Base-by-base conservation (phyloP, 2,329 filamentous ascomycete species). In the Ophiostoma tasmaniense region DNA sequence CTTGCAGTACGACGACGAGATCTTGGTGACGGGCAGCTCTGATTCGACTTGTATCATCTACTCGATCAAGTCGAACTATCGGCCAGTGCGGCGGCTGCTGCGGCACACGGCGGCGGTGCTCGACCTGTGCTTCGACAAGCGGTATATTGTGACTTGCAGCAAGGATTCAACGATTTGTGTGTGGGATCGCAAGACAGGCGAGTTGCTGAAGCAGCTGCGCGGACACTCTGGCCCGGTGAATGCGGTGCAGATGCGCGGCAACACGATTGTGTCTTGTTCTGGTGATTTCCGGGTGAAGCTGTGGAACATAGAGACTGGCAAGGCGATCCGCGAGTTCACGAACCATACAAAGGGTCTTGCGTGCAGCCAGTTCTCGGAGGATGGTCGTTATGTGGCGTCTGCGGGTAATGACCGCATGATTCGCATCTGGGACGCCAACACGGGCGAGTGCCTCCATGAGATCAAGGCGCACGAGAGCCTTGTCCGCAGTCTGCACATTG, bases 361-460 rank as follows among this genome's bases (percentile, higher is more conserved):
- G 2, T 97, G 95, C 78, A 93, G 95, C 68, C 95, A 99, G 77
- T 97, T 98, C 78, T 94, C 90, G 55, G 92, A 97, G 74, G 94
- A 99, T 76, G 93, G 92, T n/a, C 89, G 91, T 67, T 95, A 91
- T 73, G 92, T 99, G 65, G 90, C 96, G 65, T 95, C 93, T 22
- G 95, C 95, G 11, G 95, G 95, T 64, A 99, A 97, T 76, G 95
- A 98, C 80, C 90, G 94, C 78, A 88, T 93, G 66, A 97, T 98
- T 71, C 95, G 96, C 77, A 91, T 98, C 76, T 99, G 96, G 86
- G 92, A 98, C 78, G 92, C 93, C 67, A 91, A 92, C 75, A 97
- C 92, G 1, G 93, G 93, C 71, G 89, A 92, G 74, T 90, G 93
- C 74, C 83, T 96, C 66, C 88, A 89, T 71, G 89, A 91, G 76